Base-by-base conservation (phyloP, 2,329 filamentous ascomycete species). In the Aspergillus puulaauensis region DNA sequence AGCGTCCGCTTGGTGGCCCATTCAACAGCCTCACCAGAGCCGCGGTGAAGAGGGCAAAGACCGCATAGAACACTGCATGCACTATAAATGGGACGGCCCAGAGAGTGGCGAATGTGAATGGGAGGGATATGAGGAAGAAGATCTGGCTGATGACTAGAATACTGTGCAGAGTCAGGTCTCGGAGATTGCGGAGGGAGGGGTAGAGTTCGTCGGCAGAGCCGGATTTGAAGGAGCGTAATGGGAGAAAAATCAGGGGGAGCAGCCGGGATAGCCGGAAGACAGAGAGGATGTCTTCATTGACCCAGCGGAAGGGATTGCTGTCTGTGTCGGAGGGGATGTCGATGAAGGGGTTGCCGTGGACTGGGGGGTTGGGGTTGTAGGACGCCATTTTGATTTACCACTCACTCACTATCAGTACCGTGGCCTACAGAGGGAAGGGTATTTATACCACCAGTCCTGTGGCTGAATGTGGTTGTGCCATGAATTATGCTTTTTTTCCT, bases 261-360 rank as follows among this genome's bases (percentile, higher is more conserved):
- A 56, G 27, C 8, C 14, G 49, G n/a, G 23, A 24, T 2, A 50
- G 53, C 24, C 12, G 6, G 37, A 43, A 27, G 39, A 56, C 53
- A 6, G 53, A 43, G 6, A n/a, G 15, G 46, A 51, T 9, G 21
- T 56, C 53, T 24, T 56, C 21, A 12, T 12, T 15, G 14, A 49
- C n/a, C 27, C 33, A 41, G 24, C 23, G 45, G 23, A 51, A 41
- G 15, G 53, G 53, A 24, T 56, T 41, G 15, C 33, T 24, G 39
- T 50, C 45, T 27, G 48, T 56, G 24, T 56, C 53, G 2, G 45
- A 43, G n/a, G 53, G 53, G n/a, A 56, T 56, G 23, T 40, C 24
- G 15, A 56, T 17, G 37, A 56, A 56, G 37, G 53, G 45, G 33
- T 56, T 50, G n/a, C 46, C 39, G n/a, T 43, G 46, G 35, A 43